Percentiles rank a stretch among this genome's conserved stretches.
Conservation (phyloP, 1,139 yeast species). For the Blastobotrys proliferans region DNA sequence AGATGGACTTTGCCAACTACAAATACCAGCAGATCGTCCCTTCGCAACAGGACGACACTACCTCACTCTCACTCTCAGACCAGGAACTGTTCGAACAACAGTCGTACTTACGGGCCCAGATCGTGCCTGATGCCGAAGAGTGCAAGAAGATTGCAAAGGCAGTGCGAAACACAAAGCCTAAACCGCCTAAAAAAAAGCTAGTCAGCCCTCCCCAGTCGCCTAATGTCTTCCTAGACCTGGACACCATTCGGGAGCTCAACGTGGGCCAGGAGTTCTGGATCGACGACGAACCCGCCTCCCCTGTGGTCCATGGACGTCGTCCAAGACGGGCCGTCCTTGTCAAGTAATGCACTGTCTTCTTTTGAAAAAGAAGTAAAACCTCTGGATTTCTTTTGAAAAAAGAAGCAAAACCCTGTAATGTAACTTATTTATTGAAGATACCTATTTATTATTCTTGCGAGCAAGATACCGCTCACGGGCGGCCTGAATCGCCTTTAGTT, state of each 20-base stretch:
- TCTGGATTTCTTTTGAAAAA: no score
- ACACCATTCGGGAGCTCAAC: constrained; percentile 8
- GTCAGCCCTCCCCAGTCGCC: constrained; percentile 7
- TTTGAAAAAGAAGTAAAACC: not conserved
- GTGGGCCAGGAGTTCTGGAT: constrained; percentile 6
- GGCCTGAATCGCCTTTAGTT: constrained; percentile 19
- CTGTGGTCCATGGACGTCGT: no score
- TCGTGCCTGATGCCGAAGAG: constrained; percentile 18
- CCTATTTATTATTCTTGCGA: constrained; percentile 20
- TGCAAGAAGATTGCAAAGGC: constrained; percentile 15
- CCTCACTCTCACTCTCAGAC: not conserved
- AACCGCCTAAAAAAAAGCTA: constrained; percentile 5
- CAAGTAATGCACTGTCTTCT: constrained; percentile 1
- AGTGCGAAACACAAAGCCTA: constrained; percentile 6
- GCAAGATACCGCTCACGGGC: constrained; percentile 33
- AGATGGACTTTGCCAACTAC: no score
- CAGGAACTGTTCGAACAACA: not conserved
- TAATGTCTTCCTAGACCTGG: constrained; percentile 7
- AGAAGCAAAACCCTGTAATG: no score
- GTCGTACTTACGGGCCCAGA: constrained; percentile 26
- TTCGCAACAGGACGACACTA: not conserved
- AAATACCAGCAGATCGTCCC: constrained; percentile 1
- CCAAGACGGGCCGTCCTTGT: no score
- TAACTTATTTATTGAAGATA: no score
- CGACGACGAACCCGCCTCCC: not conserved